Evolutionary conservation across 495 filamentous ascomycete species (phyloP).

Genomic region (Collariella sp.): DNA sequence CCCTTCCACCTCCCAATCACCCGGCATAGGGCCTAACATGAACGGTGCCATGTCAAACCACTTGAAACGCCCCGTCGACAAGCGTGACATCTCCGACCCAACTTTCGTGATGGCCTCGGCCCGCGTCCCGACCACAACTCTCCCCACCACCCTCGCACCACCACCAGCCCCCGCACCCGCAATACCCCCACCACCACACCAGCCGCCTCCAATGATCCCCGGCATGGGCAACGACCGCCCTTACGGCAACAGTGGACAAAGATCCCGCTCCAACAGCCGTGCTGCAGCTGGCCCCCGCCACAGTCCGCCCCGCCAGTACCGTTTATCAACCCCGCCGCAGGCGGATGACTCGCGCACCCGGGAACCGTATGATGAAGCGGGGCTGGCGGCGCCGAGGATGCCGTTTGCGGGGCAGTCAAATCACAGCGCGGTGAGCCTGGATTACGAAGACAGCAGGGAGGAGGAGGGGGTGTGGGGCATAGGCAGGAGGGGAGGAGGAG

Average conservation of each 20-base stretch:
- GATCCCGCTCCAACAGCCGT: conserved; percentile 33
- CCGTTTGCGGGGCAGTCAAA: conserved; percentile 19
- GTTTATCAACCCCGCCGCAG: conserved; percentile 58
- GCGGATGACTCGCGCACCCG: conserved; percentile 49
- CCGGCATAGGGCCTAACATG: conserved; percentile 22
- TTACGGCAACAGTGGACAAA: conserved; percentile 29
- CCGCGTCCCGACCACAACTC: conserved; percentile 55
- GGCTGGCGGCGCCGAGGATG: conserved; percentile 19
- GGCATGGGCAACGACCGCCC: conserved; percentile 15
- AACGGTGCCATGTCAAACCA: conserved; percentile 21
- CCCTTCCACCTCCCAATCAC: conserved; percentile 41
- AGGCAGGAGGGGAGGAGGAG: conserved; percentile 33
- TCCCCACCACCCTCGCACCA: conserved; percentile 37
- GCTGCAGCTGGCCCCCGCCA: conserved; percentile 30
- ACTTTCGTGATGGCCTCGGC: conserved; percentile 71
- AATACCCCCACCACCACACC: background rate
- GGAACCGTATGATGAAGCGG: conserved; percentile 43
- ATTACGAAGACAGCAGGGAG: conserved; percentile 40
- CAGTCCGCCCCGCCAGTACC: conserved; percentile 48
- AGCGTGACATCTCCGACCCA: conserved; percentile 75
- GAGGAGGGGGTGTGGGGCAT: conserved; percentile 41
- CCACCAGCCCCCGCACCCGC: background rate
- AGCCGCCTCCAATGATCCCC: background rate
- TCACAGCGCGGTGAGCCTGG: conserved; percentile 14
- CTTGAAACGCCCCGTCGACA: conserved; percentile 59